These are phyloP conservation scores for Saturnispora diversa DNA, from an alignment of 805 yeast genomes.

Conservation along the genomic window DNA sequence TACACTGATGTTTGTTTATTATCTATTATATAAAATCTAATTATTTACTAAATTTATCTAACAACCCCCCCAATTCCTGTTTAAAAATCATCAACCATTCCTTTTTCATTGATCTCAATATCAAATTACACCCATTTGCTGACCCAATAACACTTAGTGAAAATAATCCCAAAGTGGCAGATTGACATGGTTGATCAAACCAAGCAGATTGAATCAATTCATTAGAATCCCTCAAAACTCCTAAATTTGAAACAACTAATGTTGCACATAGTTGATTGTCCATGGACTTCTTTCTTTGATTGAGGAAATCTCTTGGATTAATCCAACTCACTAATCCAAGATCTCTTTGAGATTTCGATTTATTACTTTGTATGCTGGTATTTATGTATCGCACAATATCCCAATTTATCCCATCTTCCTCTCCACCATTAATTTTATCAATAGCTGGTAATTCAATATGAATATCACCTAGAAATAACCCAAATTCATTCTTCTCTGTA, in stretches of 20 bases:
- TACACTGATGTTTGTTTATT: too few species aligned
- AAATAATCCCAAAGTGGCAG: constrained; percentile 13
- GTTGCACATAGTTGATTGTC: constrained; percentile 15
- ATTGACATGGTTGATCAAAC: constrained; percentile 14
- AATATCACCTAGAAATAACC: constrained; percentile 13
- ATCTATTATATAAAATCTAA: neutral
- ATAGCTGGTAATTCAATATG: constrained; percentile 11
- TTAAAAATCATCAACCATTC: constrained; percentile 10
- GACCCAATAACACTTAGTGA: constrained; percentile 13
- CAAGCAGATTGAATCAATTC: constrained; percentile 8
- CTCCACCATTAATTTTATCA: constrained; percentile 2
- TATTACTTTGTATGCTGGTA: constrained; percentile 11
- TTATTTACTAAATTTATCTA: constrained; percentile 1
- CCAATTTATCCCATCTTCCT: constrained; percentile 10
- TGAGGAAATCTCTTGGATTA: constrained; percentile 10
- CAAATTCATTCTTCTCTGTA: constrained; percentile 7
- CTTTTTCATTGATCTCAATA: constrained; percentile 2
- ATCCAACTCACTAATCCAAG: constrained; percentile 12
- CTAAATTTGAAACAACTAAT: constrained; percentile 11
- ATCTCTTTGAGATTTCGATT: constrained; percentile 10
- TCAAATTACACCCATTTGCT: constrained; percentile 8
- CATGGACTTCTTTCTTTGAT: constrained; percentile 3
- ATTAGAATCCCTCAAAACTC: constrained; percentile 1
- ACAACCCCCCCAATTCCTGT: constrained; percentile 1
- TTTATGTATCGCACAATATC: constrained; percentile 11